Percentiles rank a stretch among this genome's conserved stretches.
Evolutionary conservation across 164 flowering plant genomes (phyloP).

Genomic region (Stephania japonica): DNA sequence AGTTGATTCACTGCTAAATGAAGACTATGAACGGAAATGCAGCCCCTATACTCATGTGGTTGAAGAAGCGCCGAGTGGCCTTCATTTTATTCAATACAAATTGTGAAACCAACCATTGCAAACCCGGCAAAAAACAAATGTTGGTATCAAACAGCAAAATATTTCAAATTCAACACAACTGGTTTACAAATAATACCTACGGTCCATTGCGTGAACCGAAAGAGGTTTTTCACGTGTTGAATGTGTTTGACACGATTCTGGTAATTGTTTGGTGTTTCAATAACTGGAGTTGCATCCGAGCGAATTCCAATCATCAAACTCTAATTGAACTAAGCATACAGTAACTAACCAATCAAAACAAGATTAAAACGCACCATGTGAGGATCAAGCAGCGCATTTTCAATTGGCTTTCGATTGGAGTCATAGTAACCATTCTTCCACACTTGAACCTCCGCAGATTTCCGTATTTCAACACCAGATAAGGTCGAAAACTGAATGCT

Average conservation of each 20-base stretch:
- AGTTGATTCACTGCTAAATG: too few relatives aligned
- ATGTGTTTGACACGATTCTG: too few relatives aligned
- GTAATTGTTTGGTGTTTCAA: neutral
- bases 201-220: neutral
- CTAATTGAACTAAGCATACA: neutral
- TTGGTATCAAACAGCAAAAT: neutral
- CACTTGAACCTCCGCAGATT: constrained; percentile 54
- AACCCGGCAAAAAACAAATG: neutral
- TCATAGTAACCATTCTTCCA: constrained; percentile 36
- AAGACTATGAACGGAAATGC: too few relatives aligned
- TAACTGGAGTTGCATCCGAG: neutral
- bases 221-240: neutral
- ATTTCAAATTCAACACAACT: neutral
- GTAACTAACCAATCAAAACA: neutral
- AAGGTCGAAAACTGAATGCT: constrained; percentile 50
- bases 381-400: constrained; percentile 62
- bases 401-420: constrained; percentile 24
- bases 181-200: neutral
- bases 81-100: neutral
- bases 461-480: constrained; percentile 52
- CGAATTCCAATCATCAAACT: neutral
- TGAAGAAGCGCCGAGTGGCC: too few relatives aligned
- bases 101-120: neutral
- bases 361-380: constrained; percentile 42
- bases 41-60: too few relatives aligned